These are phyloP conservation scores for Penicillium waksmanii DNA, from an alignment of 495 filamentous ascomycete species.

Conservation along the genomic window DNA sequence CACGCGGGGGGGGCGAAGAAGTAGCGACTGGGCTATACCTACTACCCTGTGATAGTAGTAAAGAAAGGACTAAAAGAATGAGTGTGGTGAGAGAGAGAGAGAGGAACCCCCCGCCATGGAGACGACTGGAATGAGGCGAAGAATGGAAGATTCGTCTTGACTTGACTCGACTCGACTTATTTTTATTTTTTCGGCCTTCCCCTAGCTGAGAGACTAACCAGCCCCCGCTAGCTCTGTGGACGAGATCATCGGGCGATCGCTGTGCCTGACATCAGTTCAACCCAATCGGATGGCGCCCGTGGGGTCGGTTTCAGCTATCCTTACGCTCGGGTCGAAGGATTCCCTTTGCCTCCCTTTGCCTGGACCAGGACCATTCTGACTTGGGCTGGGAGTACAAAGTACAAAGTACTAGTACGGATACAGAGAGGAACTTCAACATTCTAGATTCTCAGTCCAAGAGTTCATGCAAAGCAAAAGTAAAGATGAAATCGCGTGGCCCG, in stretches of 20 bases:
- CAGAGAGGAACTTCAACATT: neutral
- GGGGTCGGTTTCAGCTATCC: constrained; percentile 28
- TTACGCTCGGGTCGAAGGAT: constrained; percentile 10
- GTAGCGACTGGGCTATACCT: no score
- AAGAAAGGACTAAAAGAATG: no score
- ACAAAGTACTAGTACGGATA: no score
- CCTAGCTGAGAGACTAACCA: constrained; percentile 8
- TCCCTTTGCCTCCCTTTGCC: neutral
- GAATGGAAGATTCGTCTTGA: constrained; percentile 16
- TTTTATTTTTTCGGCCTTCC: constrained; percentile 1
- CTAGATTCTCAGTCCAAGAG: neutral
- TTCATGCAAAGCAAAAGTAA: neutral
- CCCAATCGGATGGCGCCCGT: constrained; percentile 30
- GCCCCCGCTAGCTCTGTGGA: neutral
- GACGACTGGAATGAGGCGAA: constrained; percentile 17
- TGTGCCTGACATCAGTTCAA: constrained; percentile 24
- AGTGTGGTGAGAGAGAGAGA: no score
- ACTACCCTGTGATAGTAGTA: neutral
- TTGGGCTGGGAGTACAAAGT: no score
- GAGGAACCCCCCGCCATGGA: neutral
- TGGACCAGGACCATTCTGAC: no score
- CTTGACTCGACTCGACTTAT: neutral
- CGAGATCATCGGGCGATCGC: constrained; percentile 1
- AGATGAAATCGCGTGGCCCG: neutral
- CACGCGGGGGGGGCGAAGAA: neutral